phyloP scores from a whole-genome alignment of 2,329 filamentous ascomycete species.

The Lecanosticta acicola region DNA sequence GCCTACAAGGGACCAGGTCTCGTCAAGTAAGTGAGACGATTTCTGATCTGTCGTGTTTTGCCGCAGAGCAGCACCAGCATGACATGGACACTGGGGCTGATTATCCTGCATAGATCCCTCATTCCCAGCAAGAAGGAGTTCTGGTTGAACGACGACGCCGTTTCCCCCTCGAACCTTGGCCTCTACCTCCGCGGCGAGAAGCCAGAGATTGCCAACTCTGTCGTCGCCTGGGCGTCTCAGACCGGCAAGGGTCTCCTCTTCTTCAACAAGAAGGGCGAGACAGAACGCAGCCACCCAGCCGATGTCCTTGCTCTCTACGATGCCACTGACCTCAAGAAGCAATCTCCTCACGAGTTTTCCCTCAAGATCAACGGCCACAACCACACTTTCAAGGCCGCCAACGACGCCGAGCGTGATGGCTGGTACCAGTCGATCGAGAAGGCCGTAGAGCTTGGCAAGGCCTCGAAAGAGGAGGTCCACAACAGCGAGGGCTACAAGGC shows the following conservation, averaged over 20 bases:
- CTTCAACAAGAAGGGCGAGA: conserved; percentile 71
- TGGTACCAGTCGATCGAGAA: conserved; percentile 82
- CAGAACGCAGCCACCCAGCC: conserved; percentile 71
- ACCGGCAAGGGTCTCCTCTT: conserved; percentile 94
- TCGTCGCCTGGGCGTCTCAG: conserved; percentile 82
- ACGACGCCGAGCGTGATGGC: conserved; percentile 73
- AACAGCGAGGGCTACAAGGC: conserved; percentile 85
- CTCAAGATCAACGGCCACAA: conserved; percentile 83
- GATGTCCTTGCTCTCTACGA: conserved; percentile 64
- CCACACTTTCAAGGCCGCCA: conserved; percentile 84
- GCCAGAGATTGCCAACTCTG: conserved; percentile 68
- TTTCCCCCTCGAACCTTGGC: conserved; percentile 67
- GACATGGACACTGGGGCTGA: conserved; percentile 3
- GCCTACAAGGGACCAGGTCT: conserved; percentile 86
- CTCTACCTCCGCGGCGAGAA: conserved; percentile 86
- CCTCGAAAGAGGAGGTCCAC: conserved; percentile 64
- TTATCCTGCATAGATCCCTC: conserved; percentile 59
- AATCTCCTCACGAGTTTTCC: conserved; percentile 74
- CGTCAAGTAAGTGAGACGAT: conserved; percentile 84
- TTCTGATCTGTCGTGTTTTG: too few relatives aligned
- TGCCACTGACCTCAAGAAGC: conserved; percentile 65
- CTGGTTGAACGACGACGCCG: conserved; percentile 56
- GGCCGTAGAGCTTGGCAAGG: conserved; percentile 80
- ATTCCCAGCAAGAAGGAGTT: conserved; percentile 92
- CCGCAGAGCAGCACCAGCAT: neutral